Base-by-base conservation (phyloP, 192 early-diverging fungal genomes). In the Paraglomus occultum region DNA sequence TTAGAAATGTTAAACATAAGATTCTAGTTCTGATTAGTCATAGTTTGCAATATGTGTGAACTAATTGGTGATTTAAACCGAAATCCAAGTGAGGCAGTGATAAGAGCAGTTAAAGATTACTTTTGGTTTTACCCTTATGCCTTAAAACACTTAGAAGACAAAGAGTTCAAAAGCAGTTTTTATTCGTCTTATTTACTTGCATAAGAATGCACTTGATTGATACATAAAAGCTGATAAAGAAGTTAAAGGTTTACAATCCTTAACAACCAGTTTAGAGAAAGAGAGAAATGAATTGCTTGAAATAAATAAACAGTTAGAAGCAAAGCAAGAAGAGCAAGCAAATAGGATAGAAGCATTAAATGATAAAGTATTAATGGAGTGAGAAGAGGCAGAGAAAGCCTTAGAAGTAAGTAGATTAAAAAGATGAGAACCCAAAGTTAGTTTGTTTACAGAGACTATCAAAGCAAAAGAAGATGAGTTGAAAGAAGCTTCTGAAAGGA, bases 141-240 rank as follows among this genome's bases (percentile, higher is more conserved):
- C 7, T 55, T 55, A 17, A 7, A 55, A 55, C 53, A 55, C 17
- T 55, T 55, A 55, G 53, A 17, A 55, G 53, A 55, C 53, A 55
- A 55, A 55, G 53, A 17, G 17, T 55, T 55, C 23, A 55, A 23
- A 55, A 55, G 23, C n/a, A 55, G 53, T 17, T 17, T 55, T 55
- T 55, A 23, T 55, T 55, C 53, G 53, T 55, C 53, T 55, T 55
- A 55, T 55, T 55, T 55, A 55, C 53, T 6, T 55, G 53, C 53
- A 55, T 55, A 7, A 55, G 8, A 55, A 11, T 55, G 7, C 53
- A 55, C 7, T 55, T 7, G 7, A 7, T 55, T 7, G 53, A 55
- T 55, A 17, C 7, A 17, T 6, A 55, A 55, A 55, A 55, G 53
- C 7, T 7, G 17, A 55, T 55, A 55, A 55, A 55, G 53, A 55